Conservation (phyloP, 768 basidiomycete species). For the Boletus reticuloceps region DNA sequence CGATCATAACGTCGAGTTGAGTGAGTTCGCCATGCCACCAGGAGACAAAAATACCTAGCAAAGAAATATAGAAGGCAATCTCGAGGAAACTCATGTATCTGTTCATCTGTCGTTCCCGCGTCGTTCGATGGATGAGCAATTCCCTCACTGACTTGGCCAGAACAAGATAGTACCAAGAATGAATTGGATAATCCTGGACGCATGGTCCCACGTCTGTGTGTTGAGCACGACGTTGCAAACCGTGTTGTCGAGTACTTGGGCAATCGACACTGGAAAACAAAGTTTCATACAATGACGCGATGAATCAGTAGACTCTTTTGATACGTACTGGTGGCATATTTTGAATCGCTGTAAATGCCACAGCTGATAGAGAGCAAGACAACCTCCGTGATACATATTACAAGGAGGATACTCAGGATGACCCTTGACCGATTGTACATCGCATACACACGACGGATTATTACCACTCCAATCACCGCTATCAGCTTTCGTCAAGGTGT, state of each 20-base stretch:
- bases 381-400: not conserved
- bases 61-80: not conserved
- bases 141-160: not conserved
- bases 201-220: not conserved
- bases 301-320: not conserved
- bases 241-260: not conserved
- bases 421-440: too few relatives aligned
- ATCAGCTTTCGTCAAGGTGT: not conserved
- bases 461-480: not conserved
- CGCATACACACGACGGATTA: not conserved
- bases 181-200: not conserved
- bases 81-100: not conserved
- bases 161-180: not conserved
- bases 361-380: not conserved
- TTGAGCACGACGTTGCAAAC: not conserved
- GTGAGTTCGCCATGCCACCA: not conserved
- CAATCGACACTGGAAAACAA: not conserved
- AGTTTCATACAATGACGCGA: too few relatives aligned
- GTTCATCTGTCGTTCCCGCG: not conserved
- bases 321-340: not conserved
- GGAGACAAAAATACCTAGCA: not conserved
- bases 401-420: too few relatives aligned
- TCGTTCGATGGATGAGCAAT: not conserved
- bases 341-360: not conserved
- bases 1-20: not conserved